Base-by-base conservation (phyloP, 1,284 basidiomycete species). In the Tilletiopsis washingtonensis region DNA sequence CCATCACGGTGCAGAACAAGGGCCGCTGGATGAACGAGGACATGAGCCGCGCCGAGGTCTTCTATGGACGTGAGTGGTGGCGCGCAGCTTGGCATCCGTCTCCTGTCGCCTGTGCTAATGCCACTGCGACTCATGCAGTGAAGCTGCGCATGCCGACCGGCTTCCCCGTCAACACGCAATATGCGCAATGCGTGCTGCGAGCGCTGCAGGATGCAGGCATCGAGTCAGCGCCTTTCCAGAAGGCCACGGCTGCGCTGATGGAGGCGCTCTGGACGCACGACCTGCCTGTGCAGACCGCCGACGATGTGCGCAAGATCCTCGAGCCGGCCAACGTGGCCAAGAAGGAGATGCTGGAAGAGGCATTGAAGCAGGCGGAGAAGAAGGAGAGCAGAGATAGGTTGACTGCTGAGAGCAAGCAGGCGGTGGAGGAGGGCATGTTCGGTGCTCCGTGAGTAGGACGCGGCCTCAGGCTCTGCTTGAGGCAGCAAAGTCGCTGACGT, bases 1-100 rank as follows among this genome's bases (percentile, higher is more conserved):
- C 70, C 3, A 64, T 72, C 39, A 50, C 42, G 12, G 66, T 69
- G 1, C 50, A 51, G 2, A 69, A 72, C 53, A 73, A 73, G 50
- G 64, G 68, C 15, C 20, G 32, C 2, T 62, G 57, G 51, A 69
- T 70, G 66, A 43, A 49, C 34, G 40, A 51, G 0, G 64, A 67
- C 25, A 61, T 65, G 5, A 49, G 52, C 1, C 40, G 54, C 5
- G 66, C 60, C 1, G 38, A 49, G 15, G 51, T 29, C n/a, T 66
- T 69, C 55, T 69, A 54, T 40, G 63, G 61, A 14, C 36, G 45
- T 45, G 25, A 15, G 43, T 49, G n/a, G 14, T n/a, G 12, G 24
- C 17, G 2, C 23, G 12, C 24, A 43, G 20, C 24, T 47, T 46
- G 9, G n/a, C 24, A 9, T 23, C 12, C 14, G 5, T n/a, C 25